Conservation (phyloP, 2,329 filamentous ascomycete species). For the Rosellinia necatrix region DNA sequence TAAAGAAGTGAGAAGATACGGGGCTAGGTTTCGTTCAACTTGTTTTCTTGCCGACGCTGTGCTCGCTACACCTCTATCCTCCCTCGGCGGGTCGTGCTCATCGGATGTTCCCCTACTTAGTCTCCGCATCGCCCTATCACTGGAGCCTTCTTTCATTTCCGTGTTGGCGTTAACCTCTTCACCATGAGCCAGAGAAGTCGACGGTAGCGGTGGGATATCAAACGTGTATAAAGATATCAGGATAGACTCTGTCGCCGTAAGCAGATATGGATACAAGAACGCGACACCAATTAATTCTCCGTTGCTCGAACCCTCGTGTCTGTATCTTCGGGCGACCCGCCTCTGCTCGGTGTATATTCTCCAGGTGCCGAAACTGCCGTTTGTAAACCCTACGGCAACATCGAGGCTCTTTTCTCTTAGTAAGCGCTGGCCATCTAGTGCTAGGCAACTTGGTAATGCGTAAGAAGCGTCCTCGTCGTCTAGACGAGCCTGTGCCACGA, state of each 20-base stretch:
- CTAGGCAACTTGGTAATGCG: constrained; percentile 63
- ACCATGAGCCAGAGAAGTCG: neutral
- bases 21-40: constrained; percentile 37
- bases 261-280: constrained; percentile 73
- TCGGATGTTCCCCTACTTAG: neutral
- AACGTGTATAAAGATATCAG: constrained; percentile 79
- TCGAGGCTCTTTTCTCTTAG: constrained; percentile 54
- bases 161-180: constrained; percentile 12
- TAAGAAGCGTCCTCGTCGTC: constrained; percentile 27
- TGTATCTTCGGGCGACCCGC: constrained; percentile 57
- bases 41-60: neutral
- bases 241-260: constrained; percentile 77
- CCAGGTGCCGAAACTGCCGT: constrained; percentile 76
- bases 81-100: neutral
- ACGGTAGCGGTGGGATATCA: constrained; percentile 36
- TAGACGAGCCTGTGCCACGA: constrained; percentile 59
- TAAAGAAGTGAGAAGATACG: constrained; percentile 74
- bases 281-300: constrained; percentile 73
- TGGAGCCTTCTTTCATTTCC: constrained; percentile 2
- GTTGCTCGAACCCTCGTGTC: constrained; percentile 64
- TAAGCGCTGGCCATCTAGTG: constrained; percentile 63
- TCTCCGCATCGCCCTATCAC: constrained; percentile 12
- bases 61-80: constrained; percentile 4
- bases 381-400: constrained; percentile 70
- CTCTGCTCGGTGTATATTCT: constrained; percentile 53